These are phyloP conservation scores for Apiosordaria backusii DNA, from an alignment of 495 filamentous ascomycete species.

Conservation along the genomic window DNA sequence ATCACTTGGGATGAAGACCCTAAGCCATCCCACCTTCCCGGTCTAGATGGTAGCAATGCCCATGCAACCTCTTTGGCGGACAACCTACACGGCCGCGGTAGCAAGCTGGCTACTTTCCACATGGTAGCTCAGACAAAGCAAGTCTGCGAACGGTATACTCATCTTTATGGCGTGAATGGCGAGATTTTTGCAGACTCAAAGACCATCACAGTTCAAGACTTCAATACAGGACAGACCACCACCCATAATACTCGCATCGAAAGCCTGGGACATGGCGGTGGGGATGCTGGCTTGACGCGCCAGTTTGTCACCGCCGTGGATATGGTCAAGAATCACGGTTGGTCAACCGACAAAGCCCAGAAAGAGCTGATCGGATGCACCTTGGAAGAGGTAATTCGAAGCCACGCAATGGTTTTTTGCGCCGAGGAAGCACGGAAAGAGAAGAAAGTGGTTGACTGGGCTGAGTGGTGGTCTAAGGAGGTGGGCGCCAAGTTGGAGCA, in stretches of 20 bases:
- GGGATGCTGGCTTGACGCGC: conserved; percentile 75
- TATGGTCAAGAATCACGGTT: conserved; percentile 67
- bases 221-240: conserved; percentile 52
- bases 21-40: conserved; percentile 11
- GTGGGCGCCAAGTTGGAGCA: conserved; percentile 31
- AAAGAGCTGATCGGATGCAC: conserved; percentile 70
- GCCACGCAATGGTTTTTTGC: conserved; percentile 91
- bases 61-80: background rate
- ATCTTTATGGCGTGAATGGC: conserved; percentile 79
- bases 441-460: conserved; percentile 70
- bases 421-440: conserved; percentile 79
- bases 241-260: conserved; percentile 52
- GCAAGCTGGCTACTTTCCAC: conserved; percentile 86
- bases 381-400: conserved; percentile 77
- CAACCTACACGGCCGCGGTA: conserved; percentile 45
- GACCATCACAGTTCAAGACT: conserved; percentile 62
- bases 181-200: conserved; percentile 78
- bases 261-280: conserved; percentile 72
- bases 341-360: conserved; percentile 71
- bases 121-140: conserved; percentile 89
- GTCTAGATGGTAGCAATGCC: conserved; percentile 1
- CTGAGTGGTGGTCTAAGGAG: conserved; percentile 69
- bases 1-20: conserved; percentile 76
- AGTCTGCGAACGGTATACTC: conserved; percentile 77
- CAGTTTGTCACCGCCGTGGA: conserved; percentile 80